Evolutionary conservation across 495 filamentous ascomycete genomes (phyloP).

Genomic region (Penicillium lividum): DNA sequence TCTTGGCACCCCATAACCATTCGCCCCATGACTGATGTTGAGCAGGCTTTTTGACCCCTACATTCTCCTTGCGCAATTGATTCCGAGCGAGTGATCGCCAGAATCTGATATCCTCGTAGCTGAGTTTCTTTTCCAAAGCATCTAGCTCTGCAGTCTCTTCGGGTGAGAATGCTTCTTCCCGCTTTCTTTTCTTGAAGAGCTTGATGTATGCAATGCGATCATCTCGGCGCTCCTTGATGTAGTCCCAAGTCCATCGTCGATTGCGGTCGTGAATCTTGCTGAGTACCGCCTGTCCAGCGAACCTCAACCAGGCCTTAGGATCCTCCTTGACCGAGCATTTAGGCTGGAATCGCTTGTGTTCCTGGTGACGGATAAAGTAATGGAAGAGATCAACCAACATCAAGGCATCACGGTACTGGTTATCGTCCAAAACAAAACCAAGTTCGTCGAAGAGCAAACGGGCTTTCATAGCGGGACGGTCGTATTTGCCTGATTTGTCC

Average conservation of each 20-base stretch:
- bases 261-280: constrained; percentile 94
- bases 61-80: constrained; percentile 91
- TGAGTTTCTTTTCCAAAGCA: constrained; percentile 80
- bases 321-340: constrained; percentile 85
- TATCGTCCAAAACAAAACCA: constrained; percentile 89
- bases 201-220: constrained; percentile 87
- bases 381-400: constrained; percentile 99
- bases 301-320: constrained; percentile 85
- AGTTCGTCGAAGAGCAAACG: constrained; percentile 92
- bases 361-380: constrained; percentile 95
- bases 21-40: constrained; percentile 76
- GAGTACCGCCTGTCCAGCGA: constrained; percentile 84
- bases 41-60: constrained; percentile 68
- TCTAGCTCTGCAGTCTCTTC: constrained; percentile 72
- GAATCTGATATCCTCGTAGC: constrained; percentile 95
- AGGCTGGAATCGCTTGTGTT: constrained; percentile 92
- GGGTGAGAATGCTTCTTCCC: constrained; percentile 67
- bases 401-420: constrained; percentile 92
- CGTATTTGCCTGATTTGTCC: constrained; percentile 81
- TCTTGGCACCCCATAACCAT: constrained; percentile 85
- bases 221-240: constrained; percentile 88
- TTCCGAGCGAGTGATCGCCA: constrained; percentile 94
- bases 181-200: constrained; percentile 90
- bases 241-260: constrained; percentile 88
- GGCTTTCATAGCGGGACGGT: constrained; percentile 87